Base-by-base conservation (phyloP, 345 rosid genomes). In the Anacardium occidentale region DNA sequence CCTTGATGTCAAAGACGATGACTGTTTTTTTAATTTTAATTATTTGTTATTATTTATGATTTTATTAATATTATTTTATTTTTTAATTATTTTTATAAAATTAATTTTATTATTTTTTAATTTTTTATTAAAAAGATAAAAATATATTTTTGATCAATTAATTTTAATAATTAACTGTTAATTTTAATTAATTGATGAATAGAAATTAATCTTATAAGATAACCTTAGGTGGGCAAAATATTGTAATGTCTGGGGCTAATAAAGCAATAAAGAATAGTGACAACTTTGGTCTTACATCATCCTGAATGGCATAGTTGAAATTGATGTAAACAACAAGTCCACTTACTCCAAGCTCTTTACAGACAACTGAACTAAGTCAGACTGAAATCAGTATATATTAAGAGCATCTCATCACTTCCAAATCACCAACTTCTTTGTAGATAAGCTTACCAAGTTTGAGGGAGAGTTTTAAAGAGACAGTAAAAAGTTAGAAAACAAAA, bases 331-430 rank as follows among this genome's bases (percentile, higher is more conserved):
- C 21, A 29, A 0, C 8, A 66, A 40, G 80, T n/a, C 79, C 72
- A 60, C 21, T 75, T 32, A 3, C 60, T 18, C 1, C 24, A 6
- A 12, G 7, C 10, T 24, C 32, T 17, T 62, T 3, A 8, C 5
- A 18, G 57, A 71, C 64, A 62, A 64, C 52, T 55, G 17, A 24
- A 11, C 71, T 40, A 45, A 64, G 32, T 78, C 61, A 48, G 34
- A 50, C 72, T 74, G 71, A 20, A 61, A 67, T 64, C 8, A 74
- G 42, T 82, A 83, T 89, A 89, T 75, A 78, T 79, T 18, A 71
- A 64, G 50, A 51, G 48, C 60, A 24, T 20, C 21, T 12, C 72
- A 59, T 50, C 76, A 18, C 72, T 6, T 71, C 74, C 74, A 67
- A 72, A 77, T 73, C 48, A 71, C 78, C 76, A 82, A 75, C 81